Conservation (phyloP, 257 asterid species). For the Nicotiana knightiana region DNA sequence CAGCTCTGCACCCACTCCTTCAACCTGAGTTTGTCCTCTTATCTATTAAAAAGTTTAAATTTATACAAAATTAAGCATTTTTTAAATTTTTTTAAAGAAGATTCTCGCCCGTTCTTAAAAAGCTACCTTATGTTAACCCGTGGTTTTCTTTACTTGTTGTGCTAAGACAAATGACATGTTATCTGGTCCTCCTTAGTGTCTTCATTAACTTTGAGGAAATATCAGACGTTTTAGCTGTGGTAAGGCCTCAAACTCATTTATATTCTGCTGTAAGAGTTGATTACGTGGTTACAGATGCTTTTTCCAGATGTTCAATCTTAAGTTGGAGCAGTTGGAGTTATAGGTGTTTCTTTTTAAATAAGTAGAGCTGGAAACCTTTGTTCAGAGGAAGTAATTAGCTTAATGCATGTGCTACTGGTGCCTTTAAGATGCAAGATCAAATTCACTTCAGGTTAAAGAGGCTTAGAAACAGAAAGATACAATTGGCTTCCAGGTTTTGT, state of each 20-base stretch:
- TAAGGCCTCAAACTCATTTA: neutral
- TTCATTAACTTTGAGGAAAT: slow-evolving; percentile 2
- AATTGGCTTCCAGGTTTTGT: neutral
- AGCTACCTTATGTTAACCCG: neutral
- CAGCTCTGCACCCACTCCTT: neutral
- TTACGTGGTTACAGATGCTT: neutral
- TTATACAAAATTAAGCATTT: neutral
- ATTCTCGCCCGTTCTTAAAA: neutral
- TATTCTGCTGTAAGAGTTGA: neutral
- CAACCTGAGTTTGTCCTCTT: neutral
- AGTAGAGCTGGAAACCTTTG: neutral
- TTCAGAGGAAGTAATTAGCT: neutral
- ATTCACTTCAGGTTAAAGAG: neutral
- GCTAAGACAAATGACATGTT: neutral
- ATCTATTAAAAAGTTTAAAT: neutral
- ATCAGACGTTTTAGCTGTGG: neutral
- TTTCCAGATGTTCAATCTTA: neutral
- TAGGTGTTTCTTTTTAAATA: neutral
- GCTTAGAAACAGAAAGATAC: neutral
- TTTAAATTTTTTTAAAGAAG: neutral
- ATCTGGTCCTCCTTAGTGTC: neutral
- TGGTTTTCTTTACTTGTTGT: neutral
- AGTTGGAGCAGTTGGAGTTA: neutral
- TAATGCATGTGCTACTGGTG: neutral
- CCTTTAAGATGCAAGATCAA: neutral